Base-by-base conservation (phyloP, 768 basidiomycete species). In the Auricularia sp. region DNA sequence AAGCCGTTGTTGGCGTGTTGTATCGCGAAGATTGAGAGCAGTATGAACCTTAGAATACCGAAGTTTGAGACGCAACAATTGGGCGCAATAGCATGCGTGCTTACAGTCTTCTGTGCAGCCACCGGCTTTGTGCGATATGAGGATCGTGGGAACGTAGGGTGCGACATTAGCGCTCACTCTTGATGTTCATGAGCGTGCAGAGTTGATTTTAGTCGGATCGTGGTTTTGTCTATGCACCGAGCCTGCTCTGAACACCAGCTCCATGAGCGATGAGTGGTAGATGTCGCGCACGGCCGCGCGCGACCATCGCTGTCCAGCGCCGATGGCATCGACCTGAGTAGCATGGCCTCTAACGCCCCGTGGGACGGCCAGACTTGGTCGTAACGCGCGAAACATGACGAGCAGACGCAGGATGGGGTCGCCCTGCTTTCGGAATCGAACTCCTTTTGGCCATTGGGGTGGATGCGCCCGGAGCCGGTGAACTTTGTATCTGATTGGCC, bases 171-270 rank as follows among this genome's bases (percentile, higher is more conserved):
- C 65, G 81, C 88, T 68, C 75, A 91, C 93, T 93, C 77, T 98
- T 98, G 76, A 98, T 98, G 74, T 98, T 98, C 90, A 98, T 93
- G 36, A 98, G 81, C 3, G 96, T 98, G 70, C 95, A 98, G 36
- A 98, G 82, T 76, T 98, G 96, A 98, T 85, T 79, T 97, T 93
- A 69, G 76, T 81, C 36, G 94, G 87, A 76, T 95, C 89, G 69
- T 97, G 93, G 74, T 90, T 80, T 71, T 87, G 82, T 68, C 95
- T 81, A 75, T 98, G 96, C 11, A 95, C 83, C 2, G 83, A 75
- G 14, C 93, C 91, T 42, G 96, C 88, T 61, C 85, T 84, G 75
- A 90, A 98, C 66, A 96, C 87, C 63, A 96, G 87, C 56, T 94
- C 90, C 70, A 98, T 83, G 62, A 98, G 75, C 6, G 96, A 91